Percentiles rank a stretch among this genome's conserved stretches.
Conservation (phyloP, 306 rosid genomes). For the Datisca glomerata region DNA sequence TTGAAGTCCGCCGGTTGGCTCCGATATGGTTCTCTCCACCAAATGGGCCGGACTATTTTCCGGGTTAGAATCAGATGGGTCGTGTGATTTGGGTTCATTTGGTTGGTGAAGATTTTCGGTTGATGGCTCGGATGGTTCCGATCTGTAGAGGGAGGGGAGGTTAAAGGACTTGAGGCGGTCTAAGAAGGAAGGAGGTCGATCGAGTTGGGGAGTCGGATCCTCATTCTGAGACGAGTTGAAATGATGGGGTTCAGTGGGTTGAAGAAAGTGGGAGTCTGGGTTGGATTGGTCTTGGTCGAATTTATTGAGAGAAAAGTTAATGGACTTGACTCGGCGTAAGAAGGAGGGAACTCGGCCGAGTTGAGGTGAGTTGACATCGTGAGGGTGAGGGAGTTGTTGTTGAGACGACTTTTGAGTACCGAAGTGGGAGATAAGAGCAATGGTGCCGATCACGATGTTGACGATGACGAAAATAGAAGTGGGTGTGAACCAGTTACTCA, state of each 20-base stretch:
- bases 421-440: conserved; percentile 34
- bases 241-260: too few relatives aligned
- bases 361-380: conserved; percentile 5
- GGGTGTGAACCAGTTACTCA: conserved; percentile 47
- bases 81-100: background rate
- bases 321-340: conserved; percentile 31
- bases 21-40: conserved; percentile 31
- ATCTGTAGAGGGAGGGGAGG: conserved; percentile 16
- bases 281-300: background rate
- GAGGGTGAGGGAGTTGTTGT: background rate
- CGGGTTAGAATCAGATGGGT: background rate
- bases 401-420: conserved; percentile 6
- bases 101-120: background rate
- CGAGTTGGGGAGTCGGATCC: conserved; percentile 3
- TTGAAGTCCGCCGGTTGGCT: background rate
- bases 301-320: conserved; percentile 21
- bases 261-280: too few relatives aligned
- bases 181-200: conserved; percentile 31
- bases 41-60: conserved; percentile 1
- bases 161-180: conserved; percentile 37
- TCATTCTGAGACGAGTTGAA: background rate
- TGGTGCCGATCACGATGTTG: conserved; percentile 58
- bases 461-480: conserved; percentile 50
- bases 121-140: conserved; percentile 13
- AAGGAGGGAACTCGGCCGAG: conserved; percentile 34